Evolutionary conservation across 805 yeast species (phyloP).

Genomic region (Cyberlindnera nakhonratchasimensis): DNA sequence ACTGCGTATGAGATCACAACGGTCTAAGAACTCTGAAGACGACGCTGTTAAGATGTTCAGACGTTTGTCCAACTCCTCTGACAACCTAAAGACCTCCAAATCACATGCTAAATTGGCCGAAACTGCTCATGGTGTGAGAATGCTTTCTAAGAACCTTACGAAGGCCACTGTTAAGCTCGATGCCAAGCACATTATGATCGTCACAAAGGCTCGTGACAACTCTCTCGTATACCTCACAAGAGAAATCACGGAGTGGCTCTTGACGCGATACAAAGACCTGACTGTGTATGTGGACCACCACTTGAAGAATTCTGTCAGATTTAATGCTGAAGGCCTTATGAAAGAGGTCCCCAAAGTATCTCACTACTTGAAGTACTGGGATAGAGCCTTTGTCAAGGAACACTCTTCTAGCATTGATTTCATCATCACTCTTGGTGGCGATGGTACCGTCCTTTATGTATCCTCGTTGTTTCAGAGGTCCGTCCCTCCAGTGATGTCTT

Average conservation of each 20-base stretch:
- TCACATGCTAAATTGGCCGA: constrained; percentile 76
- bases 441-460: constrained; percentile 89
- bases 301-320: constrained; percentile 57
- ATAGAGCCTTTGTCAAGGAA: constrained; percentile 47
- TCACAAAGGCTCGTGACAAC: constrained; percentile 87
- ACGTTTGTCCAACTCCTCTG: constrained; percentile 29
- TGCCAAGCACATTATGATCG: constrained; percentile 69
- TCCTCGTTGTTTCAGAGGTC: constrained; percentile 78
- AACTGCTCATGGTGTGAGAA: constrained; percentile 77
- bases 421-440: constrained; percentile 91
- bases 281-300: constrained; percentile 72
- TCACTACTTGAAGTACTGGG: constrained; percentile 64
- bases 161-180: constrained; percentile 70
- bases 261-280: constrained; percentile 38
- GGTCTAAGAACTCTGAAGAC: constrained; percentile 13
- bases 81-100: constrained; percentile 50
- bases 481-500: constrained; percentile 91
- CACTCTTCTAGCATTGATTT: constrained; percentile 57
- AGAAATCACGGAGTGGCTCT: constrained; percentile 76
- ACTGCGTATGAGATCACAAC: constrained; percentile 3
- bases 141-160: constrained; percentile 66
- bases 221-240: constrained; percentile 71
- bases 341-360: constrained; percentile 44
- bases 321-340: constrained; percentile 52
- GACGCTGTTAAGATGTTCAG: constrained; percentile 23